Evolutionary conservation across 345 rosid genomes (phyloP).

Genomic region (Acer negundo): DNA sequence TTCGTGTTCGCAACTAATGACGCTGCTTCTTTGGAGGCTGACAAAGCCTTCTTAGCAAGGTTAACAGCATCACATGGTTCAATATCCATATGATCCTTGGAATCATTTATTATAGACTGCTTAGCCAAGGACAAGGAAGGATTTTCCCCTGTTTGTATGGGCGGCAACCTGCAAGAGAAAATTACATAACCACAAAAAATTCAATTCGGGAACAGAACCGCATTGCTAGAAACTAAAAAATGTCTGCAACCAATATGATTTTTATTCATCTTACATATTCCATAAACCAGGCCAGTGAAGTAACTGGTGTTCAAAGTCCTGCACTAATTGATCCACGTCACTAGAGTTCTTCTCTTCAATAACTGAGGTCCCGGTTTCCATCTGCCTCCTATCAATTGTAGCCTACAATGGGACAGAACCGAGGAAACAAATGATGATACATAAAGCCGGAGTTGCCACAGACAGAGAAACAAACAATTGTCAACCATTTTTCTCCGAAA

Average conservation of each 20-base stretch:
- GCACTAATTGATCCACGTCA: constrained; percentile 32
- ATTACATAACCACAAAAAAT: constrained; percentile 9
- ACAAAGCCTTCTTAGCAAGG: constrained; percentile 73
- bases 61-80: constrained; percentile 47
- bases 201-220: not conserved
- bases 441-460: constrained; percentile 3
- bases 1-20: constrained; percentile 47
- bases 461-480: constrained; percentile 7
- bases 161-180: constrained; percentile 42
- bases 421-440: constrained; percentile 1
- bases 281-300: constrained; percentile 51
- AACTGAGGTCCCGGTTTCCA: constrained; percentile 35
- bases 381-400: constrained; percentile 39
- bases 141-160: constrained; percentile 36
- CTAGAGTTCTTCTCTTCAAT: constrained; percentile 36
- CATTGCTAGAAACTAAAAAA: not conserved
- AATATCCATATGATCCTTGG: constrained; percentile 25
- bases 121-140: constrained; percentile 30
- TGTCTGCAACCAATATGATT: not conserved
- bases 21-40: constrained; percentile 72
- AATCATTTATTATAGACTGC: constrained; percentile 30
- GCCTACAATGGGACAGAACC: constrained; percentile 31
- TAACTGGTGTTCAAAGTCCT: constrained; percentile 39
- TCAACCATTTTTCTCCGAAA: not conserved
- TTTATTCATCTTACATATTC: constrained; percentile 43